Percentiles rank a stretch among this genome's conserved stretches.
These are phyloP conservation scores for Leucaena leucocephala DNA, from an alignment of 306 rosid genomes.

Conservation along the genomic window DNA sequence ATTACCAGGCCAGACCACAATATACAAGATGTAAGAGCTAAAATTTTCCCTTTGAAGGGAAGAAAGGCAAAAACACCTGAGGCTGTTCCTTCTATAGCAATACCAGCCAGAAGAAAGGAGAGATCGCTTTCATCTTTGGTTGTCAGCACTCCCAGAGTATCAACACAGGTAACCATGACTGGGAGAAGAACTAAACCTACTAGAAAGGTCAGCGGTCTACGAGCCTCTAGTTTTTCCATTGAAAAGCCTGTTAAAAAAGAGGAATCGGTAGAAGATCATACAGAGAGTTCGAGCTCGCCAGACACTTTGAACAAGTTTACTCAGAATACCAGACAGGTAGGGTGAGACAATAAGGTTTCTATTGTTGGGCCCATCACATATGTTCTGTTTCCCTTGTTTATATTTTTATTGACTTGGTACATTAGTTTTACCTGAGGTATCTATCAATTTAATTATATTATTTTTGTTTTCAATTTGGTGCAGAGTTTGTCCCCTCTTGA, in stretches of 20 bases:
- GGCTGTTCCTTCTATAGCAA: slow-evolving; percentile 40
- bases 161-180: slow-evolving; percentile 50
- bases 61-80: slow-evolving; percentile 56
- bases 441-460: slow-evolving; percentile 23
- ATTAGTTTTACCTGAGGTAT: slow-evolving; percentile 31
- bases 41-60: slow-evolving; percentile 59
- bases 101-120: slow-evolving; percentile 69
- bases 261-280: slow-evolving; percentile 44
- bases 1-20: slow-evolving; percentile 68
- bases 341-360: slow-evolving; percentile 32
- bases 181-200: slow-evolving; percentile 66
- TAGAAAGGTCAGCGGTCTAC: slow-evolving; percentile 58
- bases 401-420: background rate
- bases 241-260: slow-evolving; percentile 57
- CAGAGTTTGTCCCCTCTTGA: slow-evolving; percentile 65
- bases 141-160: slow-evolving; percentile 68
- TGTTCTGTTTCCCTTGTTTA: slow-evolving; percentile 15
- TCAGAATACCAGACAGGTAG: slow-evolving; percentile 55
- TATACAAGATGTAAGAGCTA: slow-evolving; percentile 70
- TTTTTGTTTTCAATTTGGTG: slow-evolving; percentile 23
- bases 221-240: slow-evolving; percentile 49
- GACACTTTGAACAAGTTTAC: slow-evolving; percentile 51
- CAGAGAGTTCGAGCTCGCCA: slow-evolving; percentile 57
- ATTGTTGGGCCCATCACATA: background rate
- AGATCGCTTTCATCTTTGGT: slow-evolving; percentile 75